Percentiles rank a stretch among this genome's conserved stretches.
These are phyloP conservation scores for Epichloe sp. DNA, from an alignment of 2,329 filamentous ascomycete genomes.

Conservation along the genomic window DNA sequence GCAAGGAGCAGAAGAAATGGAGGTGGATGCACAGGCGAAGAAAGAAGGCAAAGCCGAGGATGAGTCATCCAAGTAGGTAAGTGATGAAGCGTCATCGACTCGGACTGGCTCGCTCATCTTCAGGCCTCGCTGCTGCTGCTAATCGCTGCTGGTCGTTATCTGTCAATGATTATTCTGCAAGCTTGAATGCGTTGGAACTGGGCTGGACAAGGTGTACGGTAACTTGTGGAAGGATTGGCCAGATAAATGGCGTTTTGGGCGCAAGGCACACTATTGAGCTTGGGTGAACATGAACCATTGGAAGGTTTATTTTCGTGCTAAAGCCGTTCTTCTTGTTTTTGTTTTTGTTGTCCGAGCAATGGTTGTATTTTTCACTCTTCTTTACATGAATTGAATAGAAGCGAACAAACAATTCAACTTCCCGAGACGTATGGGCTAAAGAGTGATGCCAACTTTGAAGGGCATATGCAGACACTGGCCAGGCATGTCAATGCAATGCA, in stretches of 20 bases:
- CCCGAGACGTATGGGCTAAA: too few relatives aligned
- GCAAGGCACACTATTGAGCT: conserved; percentile 4
- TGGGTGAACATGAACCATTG: conserved; percentile 2
- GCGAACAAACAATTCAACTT: neutral
- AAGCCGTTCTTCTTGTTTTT: neutral
- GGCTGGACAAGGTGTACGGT: conserved; percentile 1
- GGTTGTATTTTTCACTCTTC: neutral
- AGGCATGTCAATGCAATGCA: neutral
- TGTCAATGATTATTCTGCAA: neutral
- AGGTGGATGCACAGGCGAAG: conserved; percentile 20
- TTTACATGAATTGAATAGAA: neutral
- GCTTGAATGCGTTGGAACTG: neutral
- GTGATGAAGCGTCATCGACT: conserved; percentile 4
- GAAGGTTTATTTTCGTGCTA: neutral
- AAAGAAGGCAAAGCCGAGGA: conserved; percentile 13
- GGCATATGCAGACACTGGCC: neutral
- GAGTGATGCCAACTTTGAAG: neutral
- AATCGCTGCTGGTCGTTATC: neutral
- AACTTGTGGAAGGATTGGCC: neutral
- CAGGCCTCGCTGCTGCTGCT: neutral
- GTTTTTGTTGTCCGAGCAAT: neutral
- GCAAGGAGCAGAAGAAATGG: conserved; percentile 19
- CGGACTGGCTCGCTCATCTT: neutral
- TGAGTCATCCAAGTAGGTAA: conserved; percentile 12
- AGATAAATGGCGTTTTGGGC: conserved; percentile 9